phyloP scores from a whole-genome alignment of 2,329 filamentous ascomycete genomes.

The Colletotrichum sp. region DNA sequence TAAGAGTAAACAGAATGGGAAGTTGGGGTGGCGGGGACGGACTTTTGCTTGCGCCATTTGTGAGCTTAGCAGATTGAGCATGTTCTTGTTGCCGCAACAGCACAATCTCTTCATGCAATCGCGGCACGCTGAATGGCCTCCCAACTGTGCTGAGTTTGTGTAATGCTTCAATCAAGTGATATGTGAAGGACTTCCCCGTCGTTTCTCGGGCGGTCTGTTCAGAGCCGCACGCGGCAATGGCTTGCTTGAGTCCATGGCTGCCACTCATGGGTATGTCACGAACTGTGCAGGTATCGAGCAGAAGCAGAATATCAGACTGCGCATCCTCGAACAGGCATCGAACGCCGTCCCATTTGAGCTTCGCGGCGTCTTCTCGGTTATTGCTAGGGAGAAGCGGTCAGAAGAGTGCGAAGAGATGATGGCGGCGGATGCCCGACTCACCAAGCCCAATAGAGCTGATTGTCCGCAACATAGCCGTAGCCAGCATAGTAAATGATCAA shows the following conservation, averaged over 20 bases:
- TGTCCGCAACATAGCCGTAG: conserved; percentile 62
- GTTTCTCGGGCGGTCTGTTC: conserved; percentile 53
- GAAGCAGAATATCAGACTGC: conserved; percentile 65
- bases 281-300: conserved; percentile 67
- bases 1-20: conserved; percentile 62
- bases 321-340: conserved; percentile 67
- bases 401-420: conserved; percentile 23
- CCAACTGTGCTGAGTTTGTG: conserved; percentile 52
- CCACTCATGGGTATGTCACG: conserved; percentile 55
- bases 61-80: conserved; percentile 42
- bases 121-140: conserved; percentile 61
- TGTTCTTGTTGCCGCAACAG: conserved; percentile 49
- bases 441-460: conserved; percentile 71
- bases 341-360: conserved; percentile 68
- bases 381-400: conserved; percentile 53
- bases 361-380: conserved; percentile 60
- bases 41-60: conserved; percentile 49
- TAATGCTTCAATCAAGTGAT: conserved; percentile 60
- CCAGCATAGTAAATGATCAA: conserved; percentile 71
- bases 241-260: conserved; percentile 64
- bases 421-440: conserved; percentile 44
- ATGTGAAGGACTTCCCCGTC: conserved; percentile 62
- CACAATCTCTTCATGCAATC: conserved; percentile 61
- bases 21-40: conserved; percentile 38
- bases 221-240: conserved; percentile 63